Evolutionary conservation across 2,329 filamentous ascomycete species (phyloP), one percentile per base, ranked within the genome.

Genomic region (Tolypocladium album): DNA sequence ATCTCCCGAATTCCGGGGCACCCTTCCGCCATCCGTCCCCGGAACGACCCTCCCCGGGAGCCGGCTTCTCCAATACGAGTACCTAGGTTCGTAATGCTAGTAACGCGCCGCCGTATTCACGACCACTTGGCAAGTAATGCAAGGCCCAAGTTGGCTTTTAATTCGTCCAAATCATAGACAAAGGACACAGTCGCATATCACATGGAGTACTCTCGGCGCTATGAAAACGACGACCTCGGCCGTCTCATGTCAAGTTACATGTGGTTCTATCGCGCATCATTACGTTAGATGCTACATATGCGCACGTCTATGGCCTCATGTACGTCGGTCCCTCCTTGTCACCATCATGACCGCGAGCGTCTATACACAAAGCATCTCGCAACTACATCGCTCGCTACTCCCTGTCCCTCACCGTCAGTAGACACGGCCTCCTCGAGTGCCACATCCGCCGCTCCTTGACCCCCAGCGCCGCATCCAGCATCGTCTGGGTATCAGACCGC

Each of bases 361-460:
- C 53, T 59, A 42, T 57, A 55, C 56, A 40, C 31, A 50, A 56
- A 36, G 31, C 39, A 45, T 22, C 20, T 36, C 31, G 50, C 20
- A n/a, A 13, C 8, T n/a, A 8, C 50, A n/a, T n/a, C 50, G 31
- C 50, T 22, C 20, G 20, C 50, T 45, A 58, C 39, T 59, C 60
- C 20, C 55, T 17, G 38, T 60, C 62, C 45, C 40, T 47, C 27
- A 85, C 85, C 61, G 76, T 73, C 65, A 88, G 69, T 57, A 80
- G 67, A 64, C 79, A 86, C 55, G 82, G 79, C 66, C 81, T 77
- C 65, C 85, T 77, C 36, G 82, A 80, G 71, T 88, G 83, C 85
- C 86, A 88, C 40, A 87, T 82, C 63, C 84, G 76, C 67, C 85
- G 78, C 72, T 87, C 82, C 69, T 78, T 81, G 11, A 78, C 77